Percentiles rank a stretch among this genome's conserved stretches.
Conservation (phyloP, 306 rosid species). For the Sechiopsis laciniata region DNA sequence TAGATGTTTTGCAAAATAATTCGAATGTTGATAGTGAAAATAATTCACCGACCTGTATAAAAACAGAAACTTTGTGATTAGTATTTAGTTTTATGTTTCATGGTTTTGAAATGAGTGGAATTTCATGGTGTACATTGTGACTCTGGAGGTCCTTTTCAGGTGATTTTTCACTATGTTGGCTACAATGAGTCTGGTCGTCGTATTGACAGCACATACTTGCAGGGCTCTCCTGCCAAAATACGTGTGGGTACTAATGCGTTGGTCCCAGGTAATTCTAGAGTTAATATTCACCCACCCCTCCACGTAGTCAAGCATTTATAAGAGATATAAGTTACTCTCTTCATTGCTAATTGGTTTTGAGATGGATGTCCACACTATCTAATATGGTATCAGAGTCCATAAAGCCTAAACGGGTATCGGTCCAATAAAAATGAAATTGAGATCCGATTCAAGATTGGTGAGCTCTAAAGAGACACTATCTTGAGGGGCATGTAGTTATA, state of each 20-base stretch:
- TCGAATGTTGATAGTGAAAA: not conserved
- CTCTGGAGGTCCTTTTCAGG: constrained; percentile 41
- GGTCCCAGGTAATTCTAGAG: constrained; percentile 64
- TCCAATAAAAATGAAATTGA: too few species aligned
- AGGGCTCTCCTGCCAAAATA: constrained; percentile 87
- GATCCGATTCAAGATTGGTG: too few species aligned
- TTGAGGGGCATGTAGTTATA: too few species aligned
- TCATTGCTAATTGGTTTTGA: too few species aligned
- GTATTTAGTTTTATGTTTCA: not conserved
- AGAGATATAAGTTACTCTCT: too few species aligned
- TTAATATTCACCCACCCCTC: not conserved
- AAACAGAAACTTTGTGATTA: not conserved
- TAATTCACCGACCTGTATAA: not conserved
- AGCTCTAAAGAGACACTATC: too few species aligned
- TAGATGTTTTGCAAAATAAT: not conserved
- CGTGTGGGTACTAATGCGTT: constrained; percentile 87
- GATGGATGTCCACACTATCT: too few species aligned
- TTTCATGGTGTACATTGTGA: constrained; percentile 10
- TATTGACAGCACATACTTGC: constrained; percentile 85
- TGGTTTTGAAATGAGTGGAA: not conserved
- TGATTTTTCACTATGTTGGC: constrained; percentile 83
- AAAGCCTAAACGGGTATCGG: too few species aligned
- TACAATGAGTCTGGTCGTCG: constrained; percentile 96
- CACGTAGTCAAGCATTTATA: too few species aligned
- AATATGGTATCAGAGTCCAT: too few species aligned